Conservation (phyloP, 768 basidiomycete species). For the Guyanaporus albipodus region DNA sequence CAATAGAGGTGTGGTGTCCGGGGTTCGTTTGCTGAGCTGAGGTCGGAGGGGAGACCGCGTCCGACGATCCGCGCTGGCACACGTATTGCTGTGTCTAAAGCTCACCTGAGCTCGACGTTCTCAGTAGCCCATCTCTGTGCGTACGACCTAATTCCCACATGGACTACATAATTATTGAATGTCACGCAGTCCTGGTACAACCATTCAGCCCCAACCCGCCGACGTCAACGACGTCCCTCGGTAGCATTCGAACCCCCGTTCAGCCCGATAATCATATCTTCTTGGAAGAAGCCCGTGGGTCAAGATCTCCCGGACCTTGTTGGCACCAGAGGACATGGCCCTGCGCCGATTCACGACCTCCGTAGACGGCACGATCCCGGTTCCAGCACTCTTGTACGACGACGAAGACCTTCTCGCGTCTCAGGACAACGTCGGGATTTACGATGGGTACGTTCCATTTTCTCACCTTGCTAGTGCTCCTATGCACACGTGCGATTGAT, state of each 20-base stretch:
- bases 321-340: slow-evolving; percentile 38
- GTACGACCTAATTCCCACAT: slow-evolving; percentile 14
- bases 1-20: slow-evolving; percentile 16
- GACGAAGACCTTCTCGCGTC: slow-evolving; percentile 74
- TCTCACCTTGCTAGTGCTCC: slow-evolving; percentile 5
- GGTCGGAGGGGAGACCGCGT: background rate
- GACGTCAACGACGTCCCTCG: slow-evolving; percentile 9
- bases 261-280: background rate
- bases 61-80: background rate
- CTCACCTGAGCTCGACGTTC: slow-evolving; percentile 19
- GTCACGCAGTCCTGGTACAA: slow-evolving; percentile 2
- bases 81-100: slow-evolving; percentile 11
- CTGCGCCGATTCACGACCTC: slow-evolving; percentile 51
- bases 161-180: slow-evolving; percentile 3
- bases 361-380: slow-evolving; percentile 75
- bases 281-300: background rate
- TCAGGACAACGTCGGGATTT: slow-evolving; percentile 84
- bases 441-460: slow-evolving; percentile 69
- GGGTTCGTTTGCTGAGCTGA: slow-evolving; percentile 16
- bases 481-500: slow-evolving; percentile 18
- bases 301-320: slow-evolving; percentile 1
- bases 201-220: slow-evolving; percentile 1
- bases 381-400: slow-evolving; percentile 69
- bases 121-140: slow-evolving; percentile 8
- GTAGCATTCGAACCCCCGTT: slow-evolving; percentile 6